Evolutionary conservation across 2,329 filamentous ascomycete genomes (phyloP).

Genomic region (Paraphoma chrysanthemicola): DNA sequence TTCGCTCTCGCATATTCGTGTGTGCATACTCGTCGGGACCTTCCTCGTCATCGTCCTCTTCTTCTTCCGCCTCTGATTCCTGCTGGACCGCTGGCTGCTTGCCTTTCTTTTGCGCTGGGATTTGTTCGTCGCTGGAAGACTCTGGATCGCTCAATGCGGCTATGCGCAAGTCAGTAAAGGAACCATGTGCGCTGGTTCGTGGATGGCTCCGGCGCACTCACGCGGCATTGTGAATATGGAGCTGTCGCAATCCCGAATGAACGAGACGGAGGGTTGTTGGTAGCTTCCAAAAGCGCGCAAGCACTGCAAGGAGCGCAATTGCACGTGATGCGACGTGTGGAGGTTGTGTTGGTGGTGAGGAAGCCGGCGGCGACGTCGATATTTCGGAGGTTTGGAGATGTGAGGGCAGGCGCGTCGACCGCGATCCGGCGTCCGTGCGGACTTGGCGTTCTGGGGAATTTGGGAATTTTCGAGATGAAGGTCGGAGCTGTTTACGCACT

Average conservation of each 20-base stretch:
- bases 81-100: conserved; percentile 17
- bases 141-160: conserved; percentile 52
- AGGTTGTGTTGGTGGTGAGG: conserved; percentile 2
- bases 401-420: conserved; percentile 21
- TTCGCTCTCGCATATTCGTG: no score
- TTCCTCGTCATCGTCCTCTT: conserved; percentile 40
- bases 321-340: conserved; percentile 1
- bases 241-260: conserved; percentile 16
- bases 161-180: conserved; percentile 30
- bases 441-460: conserved; percentile 35
- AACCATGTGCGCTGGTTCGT: conserved; percentile 3
- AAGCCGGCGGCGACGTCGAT: conserved; percentile 7
- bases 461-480: conserved; percentile 35
- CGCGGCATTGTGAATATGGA: conserved; percentile 38
- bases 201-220: conserved; percentile 29
- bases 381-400: conserved; percentile 8
- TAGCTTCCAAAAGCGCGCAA: conserved; percentile 7
- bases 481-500: conserved; percentile 28
- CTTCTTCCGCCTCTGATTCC: conserved; percentile 20
- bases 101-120: conserved; percentile 32
- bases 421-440: conserved; percentile 19
- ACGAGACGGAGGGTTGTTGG: background rate
- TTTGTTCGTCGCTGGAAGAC: conserved; percentile 39
- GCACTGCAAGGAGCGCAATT: conserved; percentile 14
- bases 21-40: conserved; percentile 55